Evolutionary conservation across 83 land plant genomes (phyloP).

Genomic region (Thuja plicata): DNA sequence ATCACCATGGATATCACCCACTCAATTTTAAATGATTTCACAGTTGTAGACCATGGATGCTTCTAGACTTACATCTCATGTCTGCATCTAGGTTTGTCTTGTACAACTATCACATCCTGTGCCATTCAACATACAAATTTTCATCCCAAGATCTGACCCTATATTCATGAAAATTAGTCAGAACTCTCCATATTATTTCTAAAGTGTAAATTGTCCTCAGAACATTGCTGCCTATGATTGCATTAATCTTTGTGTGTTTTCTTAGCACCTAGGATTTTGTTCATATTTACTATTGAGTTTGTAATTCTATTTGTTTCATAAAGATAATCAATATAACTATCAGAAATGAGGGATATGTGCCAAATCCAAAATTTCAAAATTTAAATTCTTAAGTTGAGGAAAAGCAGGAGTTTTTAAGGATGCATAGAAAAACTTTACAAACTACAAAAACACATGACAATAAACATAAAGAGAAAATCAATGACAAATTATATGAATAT

Average conservation of each 20-base stretch:
- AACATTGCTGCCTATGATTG: too few relatives aligned
- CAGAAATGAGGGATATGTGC: neutral
- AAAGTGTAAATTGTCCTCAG: neutral
- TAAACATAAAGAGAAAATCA: neutral
- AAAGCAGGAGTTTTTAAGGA: neutral
- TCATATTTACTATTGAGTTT: neutral
- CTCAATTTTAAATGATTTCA: neutral
- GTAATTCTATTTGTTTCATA: too few relatives aligned
- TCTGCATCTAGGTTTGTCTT: neutral
- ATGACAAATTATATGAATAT: neutral
- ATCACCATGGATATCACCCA: neutral
- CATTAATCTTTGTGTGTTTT: neutral
- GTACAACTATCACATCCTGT: neutral
- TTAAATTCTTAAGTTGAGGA: neutral
- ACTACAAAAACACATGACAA: neutral
- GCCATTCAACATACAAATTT: neutral
- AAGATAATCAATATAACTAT: neutral
- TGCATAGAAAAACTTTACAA: neutral
- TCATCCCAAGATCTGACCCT: neutral
- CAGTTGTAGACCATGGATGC: neutral
- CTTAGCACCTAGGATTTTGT: neutral
- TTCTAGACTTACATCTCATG: neutral
- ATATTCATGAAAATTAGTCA: neutral
- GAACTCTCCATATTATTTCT: neutral
- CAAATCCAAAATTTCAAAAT: neutral